phyloP scores from a whole-genome alignment of 2,329 filamentous ascomycete species.

The Fusarium napiforme region DNA sequence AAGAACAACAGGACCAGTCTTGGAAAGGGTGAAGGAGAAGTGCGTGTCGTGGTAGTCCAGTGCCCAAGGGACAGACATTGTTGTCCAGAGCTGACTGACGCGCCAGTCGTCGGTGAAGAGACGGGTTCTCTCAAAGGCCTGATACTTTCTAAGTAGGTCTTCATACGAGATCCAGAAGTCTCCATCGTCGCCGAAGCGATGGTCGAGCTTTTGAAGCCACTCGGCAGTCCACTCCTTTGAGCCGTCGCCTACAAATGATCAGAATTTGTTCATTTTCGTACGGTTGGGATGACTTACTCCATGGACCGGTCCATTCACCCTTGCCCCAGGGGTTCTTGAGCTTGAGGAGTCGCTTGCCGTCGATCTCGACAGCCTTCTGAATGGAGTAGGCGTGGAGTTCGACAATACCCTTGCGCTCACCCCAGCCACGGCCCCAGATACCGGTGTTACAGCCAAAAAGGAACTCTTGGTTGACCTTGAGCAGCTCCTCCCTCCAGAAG shows the following conservation, averaged over 20 bases:
- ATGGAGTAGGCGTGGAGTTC: conserved; percentile 71
- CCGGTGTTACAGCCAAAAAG: conserved; percentile 71
- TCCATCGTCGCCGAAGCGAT: conserved; percentile 82
- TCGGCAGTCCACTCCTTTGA: conserved; percentile 87
- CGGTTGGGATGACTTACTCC: no score
- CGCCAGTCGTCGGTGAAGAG: conserved; percentile 68
- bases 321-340: conserved; percentile 84
- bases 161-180: conserved; percentile 70
- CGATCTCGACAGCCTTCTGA: conserved; percentile 66
- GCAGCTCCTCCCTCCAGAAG: conserved; percentile 83
- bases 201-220: conserved; percentile 77
- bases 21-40: conserved; percentile 62
- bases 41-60: conserved; percentile 64
- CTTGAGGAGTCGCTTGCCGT: conserved; percentile 70
- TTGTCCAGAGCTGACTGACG: conserved; percentile 60
- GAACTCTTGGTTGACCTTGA: conserved; percentile 82
- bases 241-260: conserved; percentile 66
- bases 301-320: conserved; percentile 82
- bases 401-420: conserved; percentile 65
- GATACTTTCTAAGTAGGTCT: conserved; percentile 68
- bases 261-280: conserved; percentile 17
- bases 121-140: conserved; percentile 67
- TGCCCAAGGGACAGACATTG: conserved; percentile 66
- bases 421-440: conserved; percentile 46
- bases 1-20: conserved; percentile 62